Percentiles rank a stretch among this genome's conserved stretches.
These are phyloP conservation scores for Chlamydomonas applanata DNA, from an alignment of 139 green algal genomes.

Conservation along the genomic window DNA sequence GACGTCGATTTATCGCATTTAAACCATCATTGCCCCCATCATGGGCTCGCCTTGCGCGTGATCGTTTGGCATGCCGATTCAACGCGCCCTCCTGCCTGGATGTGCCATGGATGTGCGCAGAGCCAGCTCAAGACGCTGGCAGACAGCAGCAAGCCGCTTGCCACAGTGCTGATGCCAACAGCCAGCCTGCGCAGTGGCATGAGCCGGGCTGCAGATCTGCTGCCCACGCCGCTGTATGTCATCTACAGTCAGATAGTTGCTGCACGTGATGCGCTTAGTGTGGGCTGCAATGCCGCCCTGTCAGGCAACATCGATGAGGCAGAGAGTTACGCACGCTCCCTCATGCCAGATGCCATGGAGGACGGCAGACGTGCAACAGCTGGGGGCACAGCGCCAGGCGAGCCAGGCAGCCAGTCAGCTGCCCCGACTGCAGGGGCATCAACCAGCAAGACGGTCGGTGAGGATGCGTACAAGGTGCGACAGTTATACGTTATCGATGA, in stretches of 20 bases:
- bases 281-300: conserved; percentile 48
- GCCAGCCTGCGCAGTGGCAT: not conserved
- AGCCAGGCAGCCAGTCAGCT: too few relatives aligned
- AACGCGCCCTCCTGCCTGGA: too few relatives aligned
- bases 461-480: conserved; percentile 25
- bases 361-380: too few relatives aligned
- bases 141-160: conserved; percentile 2
- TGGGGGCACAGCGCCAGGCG: too few relatives aligned
- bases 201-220: conserved; percentile 32
- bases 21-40: too few relatives aligned
- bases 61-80: too few relatives aligned
- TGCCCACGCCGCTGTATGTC: conserved; percentile 62
- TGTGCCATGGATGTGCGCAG: not conserved
- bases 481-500: too few relatives aligned
- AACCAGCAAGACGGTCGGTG: conserved; percentile 2
- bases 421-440: conserved; percentile 11
- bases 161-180: conserved; percentile 22
- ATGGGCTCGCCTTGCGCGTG: too few relatives aligned
- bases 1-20: too few relatives aligned
- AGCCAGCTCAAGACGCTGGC: not conserved
- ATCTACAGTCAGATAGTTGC: conserved; percentile 64
- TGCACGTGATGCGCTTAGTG: conserved; percentile 35
- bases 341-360: too few relatives aligned
- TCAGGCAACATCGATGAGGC: conserved; percentile 31
- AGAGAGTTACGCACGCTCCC: conserved; percentile 20